Evolutionary conservation across 2,329 filamentous ascomycete species (phyloP).

Genomic region (Apiospora koreana): DNA sequence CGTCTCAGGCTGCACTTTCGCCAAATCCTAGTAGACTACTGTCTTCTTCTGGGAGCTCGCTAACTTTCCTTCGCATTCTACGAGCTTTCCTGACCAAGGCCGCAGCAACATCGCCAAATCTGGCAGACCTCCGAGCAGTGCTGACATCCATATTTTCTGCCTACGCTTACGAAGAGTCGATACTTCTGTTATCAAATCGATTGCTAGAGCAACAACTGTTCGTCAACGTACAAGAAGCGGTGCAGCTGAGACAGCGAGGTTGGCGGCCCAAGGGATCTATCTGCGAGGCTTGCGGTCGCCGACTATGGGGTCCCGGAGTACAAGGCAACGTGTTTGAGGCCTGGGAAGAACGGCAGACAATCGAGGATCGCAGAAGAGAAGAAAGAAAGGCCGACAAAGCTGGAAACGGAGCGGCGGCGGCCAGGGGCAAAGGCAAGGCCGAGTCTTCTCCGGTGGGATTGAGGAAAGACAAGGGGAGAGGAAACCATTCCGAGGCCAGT

Average conservation of each 20-base stretch:
- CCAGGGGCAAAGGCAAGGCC: slow-evolving; percentile 39
- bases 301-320: slow-evolving; percentile 88
- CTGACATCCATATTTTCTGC: slow-evolving; percentile 90
- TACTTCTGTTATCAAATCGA: slow-evolving; percentile 80
- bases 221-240: slow-evolving; percentile 74
- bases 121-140: slow-evolving; percentile 83
- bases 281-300: slow-evolving; percentile 81
- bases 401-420: slow-evolving; percentile 24
- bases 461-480: slow-evolving; percentile 34
- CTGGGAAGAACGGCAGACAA: slow-evolving; percentile 68
- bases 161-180: slow-evolving; percentile 92
- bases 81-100: slow-evolving; percentile 86
- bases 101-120: slow-evolving; percentile 76
- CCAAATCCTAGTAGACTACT: slow-evolving; percentile 32
- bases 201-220: slow-evolving; percentile 90
- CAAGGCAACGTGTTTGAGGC: slow-evolving; percentile 76
- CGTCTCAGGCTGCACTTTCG: slow-evolving; percentile 43
- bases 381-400: slow-evolving; percentile 42
- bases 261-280: slow-evolving; percentile 87
- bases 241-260: slow-evolving; percentile 75
- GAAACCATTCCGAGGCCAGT: slow-evolving; percentile 38
- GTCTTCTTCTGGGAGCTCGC: slow-evolving; percentile 49
- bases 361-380: slow-evolving; percentile 47
- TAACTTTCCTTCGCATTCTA: slow-evolving; percentile 86
- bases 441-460: slow-evolving; percentile 21